Evolutionary conservation across 495 filamentous ascomycete species (phyloP).

Genomic region (Daldinia grandis): DNA sequence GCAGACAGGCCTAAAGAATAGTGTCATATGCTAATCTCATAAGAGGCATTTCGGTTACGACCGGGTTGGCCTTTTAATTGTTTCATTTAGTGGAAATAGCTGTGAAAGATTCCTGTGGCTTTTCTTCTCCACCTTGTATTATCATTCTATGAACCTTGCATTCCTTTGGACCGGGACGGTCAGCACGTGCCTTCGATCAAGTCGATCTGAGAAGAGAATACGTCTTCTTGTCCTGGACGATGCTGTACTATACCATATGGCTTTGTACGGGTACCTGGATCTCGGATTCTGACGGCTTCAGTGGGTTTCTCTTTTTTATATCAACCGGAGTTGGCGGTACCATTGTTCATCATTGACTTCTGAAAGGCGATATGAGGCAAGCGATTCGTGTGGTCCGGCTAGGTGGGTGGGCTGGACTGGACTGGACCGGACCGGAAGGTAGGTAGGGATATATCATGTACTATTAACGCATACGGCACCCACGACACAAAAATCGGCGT

Average conservation of each 20-base stretch:
- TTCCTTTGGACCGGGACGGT: neutral
- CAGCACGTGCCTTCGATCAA: neutral
- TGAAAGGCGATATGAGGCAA: neutral
- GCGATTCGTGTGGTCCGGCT: no score
- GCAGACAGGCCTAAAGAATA: conserved; percentile 12
- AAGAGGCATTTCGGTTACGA: neutral
- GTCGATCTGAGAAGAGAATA: neutral
- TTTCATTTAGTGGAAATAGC: neutral
- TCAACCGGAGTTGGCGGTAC: neutral
- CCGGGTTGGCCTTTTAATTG: neutral
- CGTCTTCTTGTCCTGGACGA: neutral
- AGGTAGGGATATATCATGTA: no score
- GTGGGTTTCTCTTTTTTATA: neutral
- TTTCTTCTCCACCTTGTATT: neutral
- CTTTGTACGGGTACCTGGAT: neutral
- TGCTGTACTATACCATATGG: neutral
- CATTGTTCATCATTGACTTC: neutral
- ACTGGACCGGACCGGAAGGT: neutral
- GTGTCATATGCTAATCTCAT: neutral
- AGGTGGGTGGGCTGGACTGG: neutral
- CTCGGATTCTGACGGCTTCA: neutral
- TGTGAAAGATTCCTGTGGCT: neutral
- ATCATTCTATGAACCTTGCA: neutral
- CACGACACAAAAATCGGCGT: no score
- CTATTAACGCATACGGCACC: no score